Percentiles rank a stretch among this genome's conserved stretches.
Conservation (phyloP, 768 basidiomycete species). For the Suillus lakei region DNA sequence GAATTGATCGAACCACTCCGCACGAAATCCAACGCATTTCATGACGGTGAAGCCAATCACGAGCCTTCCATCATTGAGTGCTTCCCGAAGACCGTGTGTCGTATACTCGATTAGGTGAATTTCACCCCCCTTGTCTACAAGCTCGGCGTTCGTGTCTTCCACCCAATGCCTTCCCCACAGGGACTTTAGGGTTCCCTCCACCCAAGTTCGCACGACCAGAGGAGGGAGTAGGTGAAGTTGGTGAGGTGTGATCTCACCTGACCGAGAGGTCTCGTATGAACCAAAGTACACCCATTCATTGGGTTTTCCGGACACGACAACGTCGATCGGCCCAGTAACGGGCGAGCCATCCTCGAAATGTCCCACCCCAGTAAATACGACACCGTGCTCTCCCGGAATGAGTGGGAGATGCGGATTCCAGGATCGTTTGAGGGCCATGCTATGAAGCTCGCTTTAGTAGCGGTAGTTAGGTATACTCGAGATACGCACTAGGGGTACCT, state of each 20-base stretch:
- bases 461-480: neutral
- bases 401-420: conserved; percentile 23
- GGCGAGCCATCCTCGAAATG: conserved; percentile 5
- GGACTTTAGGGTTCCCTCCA: conserved; percentile 11
- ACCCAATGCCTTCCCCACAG: conserved; percentile 11
- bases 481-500: conserved; percentile 5
- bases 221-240: conserved; percentile 16
- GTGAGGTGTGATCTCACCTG: conserved; percentile 19
- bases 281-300: conserved; percentile 14
- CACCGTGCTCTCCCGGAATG: conserved; percentile 19
- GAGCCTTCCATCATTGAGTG: conserved; percentile 21
- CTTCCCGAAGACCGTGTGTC: conserved; percentile 12
- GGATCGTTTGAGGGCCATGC: conserved; percentile 18
- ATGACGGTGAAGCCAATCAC: conserved; percentile 23
- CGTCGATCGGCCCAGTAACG: conserved; percentile 16
- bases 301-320: conserved; percentile 18
- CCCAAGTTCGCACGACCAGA: conserved; percentile 15
- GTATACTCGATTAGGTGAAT: conserved; percentile 9
- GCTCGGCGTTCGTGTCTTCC: neutral
- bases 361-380: conserved; percentile 14
- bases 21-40: conserved; percentile 23
- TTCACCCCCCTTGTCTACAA: conserved; percentile 6
- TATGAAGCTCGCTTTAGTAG: conserved; percentile 1
- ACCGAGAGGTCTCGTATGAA: conserved; percentile 14
- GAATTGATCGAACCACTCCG: conserved; percentile 23